Evolutionary conservation across 2,329 filamentous ascomycete genomes (phyloP).

Genomic region (Nannizziopsis barbatae): DNA sequence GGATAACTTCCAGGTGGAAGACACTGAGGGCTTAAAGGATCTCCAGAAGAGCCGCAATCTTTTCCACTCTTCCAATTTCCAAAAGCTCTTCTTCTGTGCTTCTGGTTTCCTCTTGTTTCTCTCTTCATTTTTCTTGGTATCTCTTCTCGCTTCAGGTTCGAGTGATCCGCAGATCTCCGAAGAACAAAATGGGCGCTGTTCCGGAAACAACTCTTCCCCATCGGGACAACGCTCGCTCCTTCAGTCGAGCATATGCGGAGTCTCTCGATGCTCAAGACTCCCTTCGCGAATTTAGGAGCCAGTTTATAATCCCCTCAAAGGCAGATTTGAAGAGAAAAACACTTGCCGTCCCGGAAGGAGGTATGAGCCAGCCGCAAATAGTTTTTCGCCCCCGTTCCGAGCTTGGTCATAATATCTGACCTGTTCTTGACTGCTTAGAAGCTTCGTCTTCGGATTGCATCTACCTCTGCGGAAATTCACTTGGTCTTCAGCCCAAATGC

Average conservation of each 20-base stretch:
- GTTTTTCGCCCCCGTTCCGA: neutral
- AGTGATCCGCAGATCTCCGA: neutral
- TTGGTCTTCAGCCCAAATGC: slow-evolving; percentile 68
- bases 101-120: too few relatives aligned
- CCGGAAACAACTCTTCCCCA: neutral
- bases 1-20: too few relatives aligned
- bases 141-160: neutral
- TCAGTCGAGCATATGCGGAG: slow-evolving; percentile 32
- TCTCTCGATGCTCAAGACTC: slow-evolving; percentile 51
- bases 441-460: slow-evolving; percentile 40
- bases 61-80: too few relatives aligned
- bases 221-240: slow-evolving; percentile 15
- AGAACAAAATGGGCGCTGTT: neutral
- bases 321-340: slow-evolving; percentile 56
- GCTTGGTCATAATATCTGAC: neutral
- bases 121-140: too few relatives aligned
- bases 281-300: slow-evolving; percentile 50
- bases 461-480: slow-evolving; percentile 83
- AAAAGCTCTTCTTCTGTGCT: too few relatives aligned
- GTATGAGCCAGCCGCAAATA: slow-evolving; percentile 12
- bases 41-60: too few relatives aligned
- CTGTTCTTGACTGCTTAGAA: neutral
- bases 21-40: too few relatives aligned
- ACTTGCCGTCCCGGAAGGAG: slow-evolving; percentile 31
- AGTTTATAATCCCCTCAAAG: slow-evolving; percentile 70